Evolutionary conservation across 176 grass and related monocot genomes (phyloP).

Genomic region (Dendrocalamus sinicus): DNA sequence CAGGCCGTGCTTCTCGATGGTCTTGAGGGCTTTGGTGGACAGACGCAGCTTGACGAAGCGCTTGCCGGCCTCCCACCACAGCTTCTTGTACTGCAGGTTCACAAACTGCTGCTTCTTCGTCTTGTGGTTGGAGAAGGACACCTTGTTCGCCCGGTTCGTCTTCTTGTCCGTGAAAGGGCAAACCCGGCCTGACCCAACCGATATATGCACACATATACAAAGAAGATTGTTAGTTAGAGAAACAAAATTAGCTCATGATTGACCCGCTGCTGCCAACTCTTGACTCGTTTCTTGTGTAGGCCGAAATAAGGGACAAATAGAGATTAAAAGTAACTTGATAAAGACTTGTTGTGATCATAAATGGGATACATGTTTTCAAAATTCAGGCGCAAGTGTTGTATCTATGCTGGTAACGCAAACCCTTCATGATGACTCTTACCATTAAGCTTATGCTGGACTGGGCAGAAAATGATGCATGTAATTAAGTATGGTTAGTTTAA

Average conservation of each 20-base stretch:
- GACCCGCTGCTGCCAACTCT: no score
- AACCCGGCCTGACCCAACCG: constrained; percentile 54
- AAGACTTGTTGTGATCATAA: no score
- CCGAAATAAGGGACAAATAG: no score
- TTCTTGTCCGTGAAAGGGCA: constrained; percentile 85
- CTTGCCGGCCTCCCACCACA: constrained; percentile 93
- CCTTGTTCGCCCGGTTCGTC: constrained; percentile 80
- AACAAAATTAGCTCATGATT: not conserved
- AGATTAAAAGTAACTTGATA: no score
- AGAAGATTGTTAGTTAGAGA: no score
- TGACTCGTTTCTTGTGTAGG: no score
- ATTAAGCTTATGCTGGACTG: no score
- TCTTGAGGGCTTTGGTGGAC: constrained; percentile 75
- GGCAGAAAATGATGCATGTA: no score
- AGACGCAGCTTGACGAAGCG: constrained; percentile 72
- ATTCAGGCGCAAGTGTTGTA: no score
- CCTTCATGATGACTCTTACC: no score
- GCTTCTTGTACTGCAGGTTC: constrained; percentile 89
- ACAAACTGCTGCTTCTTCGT: constrained; percentile 94
- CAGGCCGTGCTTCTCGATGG: constrained; percentile 90
- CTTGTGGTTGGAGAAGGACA: constrained; percentile 90
- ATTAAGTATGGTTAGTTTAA: no score
- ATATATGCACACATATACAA: not conserved
- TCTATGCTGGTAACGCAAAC: no score
- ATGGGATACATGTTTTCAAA: constrained; percentile 41